These are phyloP conservation scores for Fusarium compactum DNA, from an alignment of 2,329 filamentous ascomycete genomes.

Conservation along the genomic window DNA sequence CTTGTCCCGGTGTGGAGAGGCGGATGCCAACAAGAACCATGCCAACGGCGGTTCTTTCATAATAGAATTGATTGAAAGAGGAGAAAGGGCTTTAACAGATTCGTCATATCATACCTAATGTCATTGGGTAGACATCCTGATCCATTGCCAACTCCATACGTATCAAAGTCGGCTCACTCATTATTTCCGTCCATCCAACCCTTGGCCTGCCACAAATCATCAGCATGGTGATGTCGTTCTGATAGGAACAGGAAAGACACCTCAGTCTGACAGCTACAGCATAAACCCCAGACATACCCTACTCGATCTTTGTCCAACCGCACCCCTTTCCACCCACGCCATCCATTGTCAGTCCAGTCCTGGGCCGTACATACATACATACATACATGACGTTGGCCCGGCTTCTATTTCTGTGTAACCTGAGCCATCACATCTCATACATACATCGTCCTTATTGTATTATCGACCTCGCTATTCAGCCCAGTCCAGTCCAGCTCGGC, in stretches of 20 bases:
- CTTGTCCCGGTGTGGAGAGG: conserved; percentile 38
- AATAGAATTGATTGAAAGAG: conserved; percentile 14
- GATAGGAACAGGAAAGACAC: conserved; percentile 27
- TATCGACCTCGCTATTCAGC: conserved; percentile 20
- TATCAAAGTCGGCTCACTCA: not conserved
- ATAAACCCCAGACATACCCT: conserved; percentile 27
- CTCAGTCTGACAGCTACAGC: conserved; percentile 20
- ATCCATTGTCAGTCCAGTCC: conserved; percentile 17
- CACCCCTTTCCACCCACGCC: conserved; percentile 17
- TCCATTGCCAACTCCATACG: conserved; percentile 6
- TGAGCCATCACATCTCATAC: conserved; percentile 36
- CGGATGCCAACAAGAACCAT: conserved; percentile 37
- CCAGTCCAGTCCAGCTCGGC: conserved; percentile 11
- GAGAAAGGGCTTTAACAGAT: conserved; percentile 17
- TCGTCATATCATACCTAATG: conserved; percentile 25
- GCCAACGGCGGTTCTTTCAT: conserved; percentile 34
- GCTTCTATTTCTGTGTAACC: conserved; percentile 36
- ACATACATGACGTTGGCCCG: conserved; percentile 36
- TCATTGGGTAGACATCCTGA: not conserved
- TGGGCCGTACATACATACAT: conserved; percentile 25
- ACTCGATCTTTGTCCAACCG: conserved; percentile 37
- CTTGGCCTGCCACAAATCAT: conserved; percentile 21
- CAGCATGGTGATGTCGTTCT: conserved; percentile 32
- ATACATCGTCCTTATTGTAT: conserved; percentile 27
- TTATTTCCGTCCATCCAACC: conserved; percentile 1